These are phyloP conservation scores for Croton setiger DNA, from an alignment of 441 rosid species.

Conservation along the genomic window DNA sequence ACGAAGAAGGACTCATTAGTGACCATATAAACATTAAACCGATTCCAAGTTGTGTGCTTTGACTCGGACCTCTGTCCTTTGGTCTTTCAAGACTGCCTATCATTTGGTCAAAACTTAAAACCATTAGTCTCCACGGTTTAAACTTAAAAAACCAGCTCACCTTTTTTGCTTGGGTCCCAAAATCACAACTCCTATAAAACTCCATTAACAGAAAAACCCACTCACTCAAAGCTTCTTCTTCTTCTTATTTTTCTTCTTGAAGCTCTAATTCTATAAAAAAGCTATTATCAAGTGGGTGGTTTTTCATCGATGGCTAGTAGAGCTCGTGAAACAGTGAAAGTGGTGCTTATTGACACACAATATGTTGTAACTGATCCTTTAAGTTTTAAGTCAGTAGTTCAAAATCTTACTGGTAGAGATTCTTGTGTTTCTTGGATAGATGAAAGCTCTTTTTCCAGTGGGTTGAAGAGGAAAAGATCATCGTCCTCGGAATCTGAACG, in stretches of 20 bases:
- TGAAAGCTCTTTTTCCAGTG: conserved; percentile 22
- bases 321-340: conserved; percentile 15
- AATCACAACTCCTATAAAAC: not conserved
- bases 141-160: not conserved
- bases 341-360: conserved; percentile 27
- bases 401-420: conserved; percentile 39
- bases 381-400: conserved; percentile 34
- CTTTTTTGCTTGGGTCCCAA: not conserved
- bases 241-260: too few relatives aligned
- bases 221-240: not conserved
- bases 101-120: too few relatives aligned
- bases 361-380: conserved; percentile 20
- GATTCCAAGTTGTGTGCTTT: conserved; percentile 24
- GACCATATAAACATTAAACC: not conserved
- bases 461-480: conserved; percentile 14
- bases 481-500: not conserved
- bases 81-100: conserved; percentile 26
- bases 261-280: too few relatives aligned
- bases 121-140: too few relatives aligned
- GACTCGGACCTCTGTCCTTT: not conserved
- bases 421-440: conserved; percentile 33
- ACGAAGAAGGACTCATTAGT: too few relatives aligned
- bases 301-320: conserved; percentile 8
- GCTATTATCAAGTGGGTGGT: not conserved
- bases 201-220: not conserved